A percentile compares a stretch with the other conserved stretches of the same genome.
Conservation (phyloP, 345 rosid genomes). For the Punica granatum region DNA sequence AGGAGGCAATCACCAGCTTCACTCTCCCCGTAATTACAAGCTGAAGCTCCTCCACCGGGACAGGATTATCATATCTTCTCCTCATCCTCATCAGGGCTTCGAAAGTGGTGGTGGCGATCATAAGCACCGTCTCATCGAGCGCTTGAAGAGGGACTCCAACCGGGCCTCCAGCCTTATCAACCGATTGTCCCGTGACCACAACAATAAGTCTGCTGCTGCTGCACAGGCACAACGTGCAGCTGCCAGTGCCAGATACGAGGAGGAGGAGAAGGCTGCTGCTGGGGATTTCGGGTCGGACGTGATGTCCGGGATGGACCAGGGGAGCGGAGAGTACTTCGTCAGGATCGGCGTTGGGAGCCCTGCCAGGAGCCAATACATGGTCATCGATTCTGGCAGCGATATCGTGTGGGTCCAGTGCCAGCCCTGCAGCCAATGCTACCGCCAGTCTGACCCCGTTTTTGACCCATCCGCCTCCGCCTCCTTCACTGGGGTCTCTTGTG, state of each 20-base stretch:
- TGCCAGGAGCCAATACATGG: slow-evolving; percentile 75
- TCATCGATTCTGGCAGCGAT: slow-evolving; percentile 90
- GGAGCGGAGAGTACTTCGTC: slow-evolving; percentile 91
- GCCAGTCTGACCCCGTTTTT: slow-evolving; percentile 86
- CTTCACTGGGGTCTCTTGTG: slow-evolving; percentile 65
- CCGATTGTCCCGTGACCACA: slow-evolving; percentile 30
- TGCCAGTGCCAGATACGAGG: no score
- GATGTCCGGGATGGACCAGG: slow-evolving; percentile 92
- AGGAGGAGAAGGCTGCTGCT: slow-evolving; percentile 27
- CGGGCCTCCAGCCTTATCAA: slow-evolving; percentile 52
- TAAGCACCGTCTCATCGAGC: slow-evolving; percentile 49
- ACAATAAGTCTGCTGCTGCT: no score
- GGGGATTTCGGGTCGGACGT: slow-evolving; percentile 82
- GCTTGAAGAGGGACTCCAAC: slow-evolving; percentile 51
- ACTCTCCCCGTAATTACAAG: no score
- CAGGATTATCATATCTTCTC: slow-evolving; percentile 23
- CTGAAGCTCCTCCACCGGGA: slow-evolving; percentile 70
- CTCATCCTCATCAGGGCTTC: slow-evolving; percentile 8
- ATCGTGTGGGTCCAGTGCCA: slow-evolving; percentile 98
- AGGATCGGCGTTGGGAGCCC: slow-evolving; percentile 94
- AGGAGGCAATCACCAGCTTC: neutral
- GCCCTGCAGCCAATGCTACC: slow-evolving; percentile 84
- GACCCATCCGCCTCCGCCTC: slow-evolving; percentile 75
- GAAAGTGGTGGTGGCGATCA: no score
- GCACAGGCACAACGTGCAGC: no score